These are phyloP conservation scores for Cinnamomum chago DNA, from an alignment of 164 flowering plant genomes.

Conservation along the genomic window DNA sequence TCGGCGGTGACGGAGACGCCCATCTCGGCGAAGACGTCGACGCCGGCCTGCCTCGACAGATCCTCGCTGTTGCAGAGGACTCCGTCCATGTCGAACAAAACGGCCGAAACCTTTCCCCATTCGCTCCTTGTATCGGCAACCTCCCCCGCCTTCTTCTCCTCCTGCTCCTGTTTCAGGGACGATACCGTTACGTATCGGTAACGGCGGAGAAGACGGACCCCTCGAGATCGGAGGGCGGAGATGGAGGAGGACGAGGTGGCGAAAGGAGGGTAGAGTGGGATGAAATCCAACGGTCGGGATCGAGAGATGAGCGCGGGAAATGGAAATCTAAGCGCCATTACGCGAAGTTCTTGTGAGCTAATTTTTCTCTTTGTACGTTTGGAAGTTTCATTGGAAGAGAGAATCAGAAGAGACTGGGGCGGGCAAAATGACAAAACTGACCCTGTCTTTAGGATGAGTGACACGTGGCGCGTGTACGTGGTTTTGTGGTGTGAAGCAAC, in stretches of 20 bases:
- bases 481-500: not conserved
- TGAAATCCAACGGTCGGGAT: not conserved
- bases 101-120: slow-evolving; percentile 97
- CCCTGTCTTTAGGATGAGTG: not conserved
- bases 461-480: not conserved
- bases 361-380: not conserved
- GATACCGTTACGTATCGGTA: not conserved
- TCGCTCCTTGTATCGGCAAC: slow-evolving; percentile 16
- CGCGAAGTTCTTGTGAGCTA: not conserved
- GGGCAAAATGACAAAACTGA: no score
- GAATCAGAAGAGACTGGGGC: not conserved
- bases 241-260: slow-evolving; percentile 2
- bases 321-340: slow-evolving; percentile 13
- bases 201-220: slow-evolving; percentile 1
- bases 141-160: slow-evolving; percentile 5
- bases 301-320: slow-evolving; percentile 10
- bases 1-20: slow-evolving; percentile 74
- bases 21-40: slow-evolving; percentile 83
- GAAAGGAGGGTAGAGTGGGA: slow-evolving; percentile 6
- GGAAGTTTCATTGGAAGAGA: no score
- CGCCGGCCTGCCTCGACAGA: slow-evolving; percentile 77
- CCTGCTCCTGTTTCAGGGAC: slow-evolving; percentile 34
- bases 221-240: slow-evolving; percentile 7
- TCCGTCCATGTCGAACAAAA: slow-evolving; percentile 96
- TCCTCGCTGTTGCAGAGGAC: slow-evolving; percentile 95